Evolutionary conservation across 1,284 basidiomycete species (phyloP), one percentile per base, ranked within the genome.

Genomic region (Rhodotorula sp.): DNA sequence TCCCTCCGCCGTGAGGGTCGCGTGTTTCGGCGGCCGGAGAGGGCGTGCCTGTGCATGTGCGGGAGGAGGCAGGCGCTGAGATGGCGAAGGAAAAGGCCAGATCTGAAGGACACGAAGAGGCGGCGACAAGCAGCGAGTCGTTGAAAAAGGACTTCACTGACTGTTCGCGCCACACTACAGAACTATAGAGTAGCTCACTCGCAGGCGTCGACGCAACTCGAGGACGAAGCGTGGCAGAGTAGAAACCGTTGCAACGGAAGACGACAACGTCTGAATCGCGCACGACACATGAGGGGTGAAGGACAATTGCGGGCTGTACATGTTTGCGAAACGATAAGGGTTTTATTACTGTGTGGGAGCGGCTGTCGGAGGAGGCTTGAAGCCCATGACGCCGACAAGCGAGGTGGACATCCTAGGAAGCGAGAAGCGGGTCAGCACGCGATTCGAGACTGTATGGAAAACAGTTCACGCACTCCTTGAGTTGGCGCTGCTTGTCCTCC

Each of bases 401-500:
- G 59, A 64, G 18, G 51, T 57, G 47, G 59, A 64, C 73, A 74
- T 72, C 61, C 68, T 70, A 60, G 20, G 3, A 1, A 24, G 54
- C n/a, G 13, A 54, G 7, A 24, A 2, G 34, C 4, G 11, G 20
- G 31, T 53, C 55, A 53, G 65, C n/a, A 11, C 31, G 4, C 2
- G 24, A n/a, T 16, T 15, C 24, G 16, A n/a, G 26, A 31, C 22
- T 10, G 20, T n/a, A 26, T 11, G 46, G 24, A 22, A 34, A 16
- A 30, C n/a, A 31, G 30, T 24, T 9, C 78, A 79, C 78, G 86
- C 85, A 77, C 73, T 82, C 80, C 65, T 84, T 84, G 76, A 87
- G 82, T 83, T 90, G 87, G 62, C 87, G 86, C 78, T 92, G 86
- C 79, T 88, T 88, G 77, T 97, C 92, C 73, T 91, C 89, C 78